These are phyloP conservation scores for Danielia reshetovae DNA, from an alignment of 805 yeast genomes.

Conservation along the genomic window DNA sequence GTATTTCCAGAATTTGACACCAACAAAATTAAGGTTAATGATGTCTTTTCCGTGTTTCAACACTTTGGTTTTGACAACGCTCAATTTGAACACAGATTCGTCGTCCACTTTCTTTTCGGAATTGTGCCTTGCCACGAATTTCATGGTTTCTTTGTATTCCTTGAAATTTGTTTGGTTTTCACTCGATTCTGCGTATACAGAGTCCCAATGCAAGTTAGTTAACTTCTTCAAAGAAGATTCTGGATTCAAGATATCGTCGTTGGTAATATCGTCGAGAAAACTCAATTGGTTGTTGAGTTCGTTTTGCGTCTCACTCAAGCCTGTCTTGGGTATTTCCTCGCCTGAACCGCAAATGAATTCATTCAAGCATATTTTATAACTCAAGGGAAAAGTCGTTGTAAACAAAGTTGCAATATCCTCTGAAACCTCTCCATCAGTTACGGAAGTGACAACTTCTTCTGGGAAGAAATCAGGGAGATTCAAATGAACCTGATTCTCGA, in stretches of 20 bases:
- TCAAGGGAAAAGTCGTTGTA: constrained; percentile 25
- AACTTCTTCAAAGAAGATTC: constrained; percentile 17
- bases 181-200: constrained; percentile 16
- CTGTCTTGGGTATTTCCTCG: constrained; percentile 3
- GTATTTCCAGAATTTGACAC: constrained; percentile 52
- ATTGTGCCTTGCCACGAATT: constrained; percentile 7
- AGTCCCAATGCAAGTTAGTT: constrained; percentile 31
- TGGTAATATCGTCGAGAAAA: constrained; percentile 36
- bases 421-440: constrained; percentile 15
- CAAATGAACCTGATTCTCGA: constrained; percentile 12
- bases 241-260: constrained; percentile 24
- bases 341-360: constrained; percentile 29
- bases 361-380: constrained; percentile 28
- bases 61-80: constrained; percentile 25
- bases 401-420: constrained; percentile 20
- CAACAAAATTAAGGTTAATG: constrained; percentile 43
- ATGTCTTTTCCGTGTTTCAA: constrained; percentile 34
- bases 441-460: constrained; percentile 6
- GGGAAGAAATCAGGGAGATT: constrained; percentile 8
- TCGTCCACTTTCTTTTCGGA: constrained; percentile 16
- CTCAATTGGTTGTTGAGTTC: constrained; percentile 28
- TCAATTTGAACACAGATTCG: constrained; percentile 19
- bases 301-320: constrained; percentile 12
- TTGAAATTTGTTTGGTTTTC: constrained; percentile 18
- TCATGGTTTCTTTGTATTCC: constrained; percentile 18